Conservation (phyloP, 2,329 filamentous ascomycete species). For the Huntiella abstrusa region DNA sequence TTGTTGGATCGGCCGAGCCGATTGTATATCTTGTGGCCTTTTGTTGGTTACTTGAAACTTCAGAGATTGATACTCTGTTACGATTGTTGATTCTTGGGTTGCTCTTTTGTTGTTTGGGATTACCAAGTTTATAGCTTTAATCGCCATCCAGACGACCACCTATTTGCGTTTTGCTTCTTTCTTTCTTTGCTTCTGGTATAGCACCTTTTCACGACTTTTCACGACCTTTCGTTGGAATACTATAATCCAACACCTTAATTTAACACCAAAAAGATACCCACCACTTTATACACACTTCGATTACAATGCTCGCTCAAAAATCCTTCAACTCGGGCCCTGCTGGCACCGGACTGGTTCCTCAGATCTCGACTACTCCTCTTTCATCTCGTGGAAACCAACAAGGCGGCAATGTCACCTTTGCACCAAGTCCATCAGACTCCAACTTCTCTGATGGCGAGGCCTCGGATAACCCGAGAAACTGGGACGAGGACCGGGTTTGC, state of each 20-base stretch:
- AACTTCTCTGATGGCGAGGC: conserved; percentile 61
- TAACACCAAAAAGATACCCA: too few relatives aligned
- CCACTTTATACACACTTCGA: conserved; percentile 16
- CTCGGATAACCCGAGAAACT: conserved; percentile 59
- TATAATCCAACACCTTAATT: not conserved
- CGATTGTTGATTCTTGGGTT: not conserved
- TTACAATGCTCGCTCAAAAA: conserved; percentile 68
- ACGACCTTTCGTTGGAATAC: conserved; percentile 5
- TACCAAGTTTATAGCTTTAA: not conserved
- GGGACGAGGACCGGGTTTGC: conserved; percentile 81
- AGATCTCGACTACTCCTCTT: conserved; percentile 27
- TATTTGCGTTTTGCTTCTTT: not conserved
- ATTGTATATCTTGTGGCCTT: too few relatives aligned
- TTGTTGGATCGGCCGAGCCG: not conserved
- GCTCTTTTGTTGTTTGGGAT: not conserved
- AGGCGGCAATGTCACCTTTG: conserved; percentile 6
- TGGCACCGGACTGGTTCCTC: conserved; percentile 27
- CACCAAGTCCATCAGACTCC: conserved; percentile 9
- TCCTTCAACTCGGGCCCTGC: conserved; percentile 43
- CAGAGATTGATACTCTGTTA: not conserved
- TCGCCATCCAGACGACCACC: not conserved
- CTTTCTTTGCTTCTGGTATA: conserved; percentile 1
- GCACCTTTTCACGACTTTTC: not conserved
- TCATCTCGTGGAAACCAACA: conserved; percentile 20
- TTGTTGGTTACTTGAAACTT: too few relatives aligned